These are phyloP conservation scores for Fennellomyces sp. DNA, from an alignment of 371 early-diverging fungal genomes.

Conservation along the genomic window DNA sequence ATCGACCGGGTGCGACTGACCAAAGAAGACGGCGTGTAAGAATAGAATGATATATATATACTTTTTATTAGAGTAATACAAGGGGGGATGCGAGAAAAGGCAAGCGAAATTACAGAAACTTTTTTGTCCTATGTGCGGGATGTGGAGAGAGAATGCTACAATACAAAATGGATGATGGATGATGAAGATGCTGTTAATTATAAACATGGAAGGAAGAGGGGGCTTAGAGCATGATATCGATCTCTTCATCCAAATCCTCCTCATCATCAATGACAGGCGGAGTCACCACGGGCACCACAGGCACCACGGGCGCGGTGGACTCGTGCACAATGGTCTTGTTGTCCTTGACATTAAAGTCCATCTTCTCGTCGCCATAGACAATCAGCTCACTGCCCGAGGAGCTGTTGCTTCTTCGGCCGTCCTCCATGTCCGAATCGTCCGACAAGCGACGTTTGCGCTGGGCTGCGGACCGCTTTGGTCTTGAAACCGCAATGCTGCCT, in stretches of 20 bases:
- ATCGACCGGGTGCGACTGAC: constrained; percentile 20
- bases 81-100: background rate
- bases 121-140: background rate
- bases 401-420: constrained; percentile 8
- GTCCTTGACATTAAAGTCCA: constrained; percentile 45
- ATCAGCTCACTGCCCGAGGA: constrained; percentile 27
- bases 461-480: constrained; percentile 48
- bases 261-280: constrained; percentile 6
- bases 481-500: constrained; percentile 26
- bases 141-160: background rate
- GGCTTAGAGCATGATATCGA: constrained; percentile 30
- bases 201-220: background rate
- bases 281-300: background rate
- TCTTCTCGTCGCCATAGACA: constrained; percentile 42
- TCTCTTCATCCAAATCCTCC: constrained; percentile 30
- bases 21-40: constrained; percentile 1
- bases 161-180: constrained; percentile 1
- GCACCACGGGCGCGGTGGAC: constrained; percentile 10
- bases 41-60: background rate
- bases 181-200: constrained; percentile 3
- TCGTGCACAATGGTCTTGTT: constrained; percentile 47
- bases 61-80: background rate
- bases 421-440: constrained; percentile 45
- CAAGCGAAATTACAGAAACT: too few relatives aligned
- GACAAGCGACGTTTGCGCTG: constrained; percentile 47